Conservation (phyloP, 1,284 basidiomycete species). For the Inonotus obliquus region DNA sequence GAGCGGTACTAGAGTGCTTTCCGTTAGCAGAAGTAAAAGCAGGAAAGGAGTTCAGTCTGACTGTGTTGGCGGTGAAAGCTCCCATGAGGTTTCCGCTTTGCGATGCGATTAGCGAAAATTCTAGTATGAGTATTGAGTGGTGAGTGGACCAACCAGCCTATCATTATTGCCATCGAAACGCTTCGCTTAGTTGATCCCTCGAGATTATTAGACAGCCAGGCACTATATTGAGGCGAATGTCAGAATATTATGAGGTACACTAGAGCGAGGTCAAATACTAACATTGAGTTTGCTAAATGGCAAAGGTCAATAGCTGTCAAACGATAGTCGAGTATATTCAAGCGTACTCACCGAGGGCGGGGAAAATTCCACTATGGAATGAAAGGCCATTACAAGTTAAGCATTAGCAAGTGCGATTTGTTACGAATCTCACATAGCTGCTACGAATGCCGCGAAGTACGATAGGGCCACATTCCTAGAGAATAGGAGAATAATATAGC, state of each 20-base stretch:
- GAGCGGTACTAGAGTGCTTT: slow-evolving; percentile 30
- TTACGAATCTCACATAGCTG: slow-evolving; percentile 44
- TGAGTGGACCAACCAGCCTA: slow-evolving; percentile 34
- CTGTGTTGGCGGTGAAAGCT: slow-evolving; percentile 43
- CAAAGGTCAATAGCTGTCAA: not conserved
- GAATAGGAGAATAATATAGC: slow-evolving; percentile 36
- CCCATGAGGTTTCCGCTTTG: slow-evolving; percentile 42
- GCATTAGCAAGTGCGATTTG: not conserved
- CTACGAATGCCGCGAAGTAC: slow-evolving; percentile 68
- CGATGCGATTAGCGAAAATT: not conserved
- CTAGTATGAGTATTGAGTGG: not conserved
- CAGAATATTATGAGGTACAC: too few relatives aligned
- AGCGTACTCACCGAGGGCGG: slow-evolving; percentile 50
- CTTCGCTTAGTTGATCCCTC: slow-evolving; percentile 75
- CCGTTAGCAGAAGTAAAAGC: slow-evolving; percentile 5
- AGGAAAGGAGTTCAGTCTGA: slow-evolving; percentile 23
- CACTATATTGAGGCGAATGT: too few relatives aligned
- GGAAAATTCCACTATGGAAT: slow-evolving; percentile 56
- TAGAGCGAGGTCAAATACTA: too few relatives aligned
- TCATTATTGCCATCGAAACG: slow-evolving; percentile 65
- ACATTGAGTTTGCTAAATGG: not conserved
- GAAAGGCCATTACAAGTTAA: not conserved
- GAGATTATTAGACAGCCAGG: slow-evolving; percentile 68
- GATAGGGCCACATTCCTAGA: slow-evolving; percentile 59
- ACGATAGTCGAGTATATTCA: not conserved